phyloP scores from a whole-genome alignment of 345 rosid genomes.

The Garcia nutans region DNA sequence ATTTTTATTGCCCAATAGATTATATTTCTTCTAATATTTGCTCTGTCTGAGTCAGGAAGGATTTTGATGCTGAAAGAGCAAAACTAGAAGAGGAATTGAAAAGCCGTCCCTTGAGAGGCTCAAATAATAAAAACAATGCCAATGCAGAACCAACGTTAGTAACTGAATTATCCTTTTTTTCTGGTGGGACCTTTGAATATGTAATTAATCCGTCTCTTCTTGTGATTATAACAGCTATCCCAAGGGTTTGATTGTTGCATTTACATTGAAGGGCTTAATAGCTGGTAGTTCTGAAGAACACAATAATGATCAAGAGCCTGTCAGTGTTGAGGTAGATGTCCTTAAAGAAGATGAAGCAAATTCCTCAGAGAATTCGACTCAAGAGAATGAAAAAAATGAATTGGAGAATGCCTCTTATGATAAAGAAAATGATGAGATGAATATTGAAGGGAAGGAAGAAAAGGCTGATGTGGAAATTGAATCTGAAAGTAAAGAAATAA shows the following conservation, averaged over 20 bases:
- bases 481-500: conserved; percentile 33
- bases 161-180: not conserved
- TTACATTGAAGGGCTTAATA: conserved; percentile 52
- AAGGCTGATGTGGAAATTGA: conserved; percentile 36
- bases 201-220: conserved; percentile 17
- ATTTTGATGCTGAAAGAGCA: conserved; percentile 73
- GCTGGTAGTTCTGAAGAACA: conserved; percentile 41
- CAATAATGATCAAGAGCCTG: conserved; percentile 35
- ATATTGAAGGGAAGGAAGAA: conserved; percentile 20
- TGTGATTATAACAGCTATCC: conserved; percentile 56
- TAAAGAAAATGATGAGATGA: conserved; percentile 16
- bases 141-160: conserved; percentile 56
- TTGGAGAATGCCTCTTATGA: conserved; percentile 4
- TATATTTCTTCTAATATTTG: not conserved
- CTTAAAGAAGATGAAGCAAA: conserved; percentile 25
- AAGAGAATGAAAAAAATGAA: conserved; percentile 24
- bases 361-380: conserved; percentile 14
- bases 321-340: conserved; percentile 20
- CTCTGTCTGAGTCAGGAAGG: conserved; percentile 51
- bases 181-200: not conserved
- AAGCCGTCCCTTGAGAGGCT: conserved; percentile 36
- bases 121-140: conserved; percentile 45
- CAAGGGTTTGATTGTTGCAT: conserved; percentile 83
- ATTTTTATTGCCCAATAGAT: not conserved
- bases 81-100: conserved; percentile 46